These are phyloP conservation scores for Coemansia sp. DNA, from an alignment of 192 early-diverging fungal genomes.

Conservation along the genomic window DNA sequence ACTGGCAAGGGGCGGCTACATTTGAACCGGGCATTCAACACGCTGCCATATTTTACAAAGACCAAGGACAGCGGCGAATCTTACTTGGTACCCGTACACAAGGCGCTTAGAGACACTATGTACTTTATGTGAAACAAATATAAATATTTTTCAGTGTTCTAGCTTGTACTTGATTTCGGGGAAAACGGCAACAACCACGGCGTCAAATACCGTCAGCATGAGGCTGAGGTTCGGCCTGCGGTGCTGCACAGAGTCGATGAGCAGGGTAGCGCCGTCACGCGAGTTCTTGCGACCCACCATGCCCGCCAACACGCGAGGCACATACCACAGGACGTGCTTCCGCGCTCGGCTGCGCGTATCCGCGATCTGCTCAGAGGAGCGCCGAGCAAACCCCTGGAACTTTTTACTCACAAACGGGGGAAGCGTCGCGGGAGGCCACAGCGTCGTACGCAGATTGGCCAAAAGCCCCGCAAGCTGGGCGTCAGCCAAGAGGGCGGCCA, in stretches of 20 bases:
- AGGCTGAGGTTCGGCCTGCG: conserved; percentile 78
- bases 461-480: conserved; percentile 24
- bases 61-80: background rate
- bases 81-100: conserved; percentile 33
- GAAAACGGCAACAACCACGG: conserved; percentile 68
- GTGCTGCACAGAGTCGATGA: conserved; percentile 77
- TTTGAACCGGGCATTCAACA: conserved; percentile 11
- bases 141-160: background rate
- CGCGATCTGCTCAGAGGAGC: conserved; percentile 10
- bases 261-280: conserved; percentile 67
- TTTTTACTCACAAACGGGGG: background rate
- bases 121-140: conserved; percentile 28
- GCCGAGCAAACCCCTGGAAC: conserved; percentile 11
- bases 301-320: conserved; percentile 71
- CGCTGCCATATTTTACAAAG: conserved; percentile 4
- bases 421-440: conserved; percentile 37
- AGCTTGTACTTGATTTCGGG: conserved; percentile 61
- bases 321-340: conserved; percentile 60
- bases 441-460: conserved; percentile 19
- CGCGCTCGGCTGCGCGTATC: conserved; percentile 52
- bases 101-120: conserved; percentile 25
- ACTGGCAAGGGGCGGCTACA: conserved; percentile 35
- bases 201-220: conserved; percentile 77
- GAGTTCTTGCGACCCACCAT: conserved; percentile 89
- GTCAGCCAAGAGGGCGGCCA: conserved; percentile 12